phyloP scores from a whole-genome alignment of 2,329 filamentous ascomycete genomes.

The Calonectria crousiana region DNA sequence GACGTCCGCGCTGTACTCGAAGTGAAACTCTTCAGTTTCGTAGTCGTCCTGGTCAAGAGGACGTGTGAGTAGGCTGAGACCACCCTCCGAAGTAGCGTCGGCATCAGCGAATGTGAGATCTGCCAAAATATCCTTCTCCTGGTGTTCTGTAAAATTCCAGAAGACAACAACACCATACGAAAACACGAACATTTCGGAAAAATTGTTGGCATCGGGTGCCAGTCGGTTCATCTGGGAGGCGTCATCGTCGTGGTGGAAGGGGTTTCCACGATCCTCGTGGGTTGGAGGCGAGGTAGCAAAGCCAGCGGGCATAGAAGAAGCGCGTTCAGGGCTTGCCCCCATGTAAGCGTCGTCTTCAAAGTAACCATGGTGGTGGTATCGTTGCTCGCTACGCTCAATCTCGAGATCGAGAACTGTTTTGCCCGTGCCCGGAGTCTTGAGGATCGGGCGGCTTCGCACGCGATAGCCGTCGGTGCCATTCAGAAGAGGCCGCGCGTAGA shows the following conservation, averaged over 20 bases:
- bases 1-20: slow-evolving; percentile 91
- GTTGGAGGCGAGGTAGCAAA: slow-evolving; percentile 47
- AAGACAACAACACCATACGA: slow-evolving; percentile 98
- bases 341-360: slow-evolving; percentile 79
- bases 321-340: slow-evolving; percentile 48
- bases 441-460: slow-evolving; percentile 87
- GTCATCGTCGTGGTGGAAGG: slow-evolving; percentile 53
- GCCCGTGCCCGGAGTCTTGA: slow-evolving; percentile 90
- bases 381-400: slow-evolving; percentile 91
- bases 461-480: slow-evolving; percentile 89
- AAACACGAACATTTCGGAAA: slow-evolving; percentile 97
- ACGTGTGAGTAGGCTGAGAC: slow-evolving; percentile 77
- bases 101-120: slow-evolving; percentile 90
- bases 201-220: slow-evolving; percentile 78
- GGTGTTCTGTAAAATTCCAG: slow-evolving; percentile 97
- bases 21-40: slow-evolving; percentile 98
- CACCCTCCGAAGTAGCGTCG: slow-evolving; percentile 71
- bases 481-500: slow-evolving; percentile 91
- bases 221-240: slow-evolving; percentile 69
- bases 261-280: slow-evolving; percentile 45
- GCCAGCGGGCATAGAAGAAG: slow-evolving; percentile 44
- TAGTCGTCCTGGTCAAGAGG: slow-evolving; percentile 91
- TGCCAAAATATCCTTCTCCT: slow-evolving; percentile 96
- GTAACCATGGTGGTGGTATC: slow-evolving; percentile 93
- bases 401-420: slow-evolving; percentile 94